Evolutionary conservation across 1,139 yeast species (phyloP).

Genomic region (Wickerhamiella pararugosa): DNA sequence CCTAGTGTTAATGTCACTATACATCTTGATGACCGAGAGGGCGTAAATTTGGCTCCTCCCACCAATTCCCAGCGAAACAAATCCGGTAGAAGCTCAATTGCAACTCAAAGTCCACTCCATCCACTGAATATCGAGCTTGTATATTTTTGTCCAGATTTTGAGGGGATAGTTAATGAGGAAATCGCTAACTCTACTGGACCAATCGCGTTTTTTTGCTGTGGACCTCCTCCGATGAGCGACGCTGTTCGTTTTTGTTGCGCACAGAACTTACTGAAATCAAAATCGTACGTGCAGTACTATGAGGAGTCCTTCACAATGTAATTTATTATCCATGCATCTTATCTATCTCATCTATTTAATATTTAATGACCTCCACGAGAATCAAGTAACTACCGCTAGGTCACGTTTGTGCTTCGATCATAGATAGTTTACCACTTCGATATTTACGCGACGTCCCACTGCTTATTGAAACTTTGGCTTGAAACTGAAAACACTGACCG

Average conservation of each 20-base stretch:
- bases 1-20: conserved; percentile 21
- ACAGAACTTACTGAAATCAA: conserved; percentile 10
- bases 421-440: too few relatives aligned
- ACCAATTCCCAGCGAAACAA: background rate
- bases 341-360: too few relatives aligned
- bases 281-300: conserved; percentile 9
- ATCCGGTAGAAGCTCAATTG: background rate
- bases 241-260: conserved; percentile 25
- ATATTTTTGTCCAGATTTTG: conserved; percentile 32
- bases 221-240: conserved; percentile 30
- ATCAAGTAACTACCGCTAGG: too few relatives aligned
- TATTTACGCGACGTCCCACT: too few relatives aligned
- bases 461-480: too few relatives aligned
- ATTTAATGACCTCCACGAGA: too few relatives aligned
- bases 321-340: background rate
- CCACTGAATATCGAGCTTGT: conserved; percentile 9
- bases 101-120: background rate
- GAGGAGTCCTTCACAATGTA: conserved; percentile 11
- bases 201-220: conserved; percentile 29
- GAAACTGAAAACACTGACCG: too few relatives aligned
- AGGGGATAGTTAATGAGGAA: conserved; percentile 25
- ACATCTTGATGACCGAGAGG: conserved; percentile 18
- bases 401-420: too few relatives aligned
- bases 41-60: conserved; percentile 3
- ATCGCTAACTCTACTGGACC: conserved; percentile 24